Base-by-base conservation (phyloP, 495 filamentous ascomycete genomes). In the Jackrogersella multiformis region DNA sequence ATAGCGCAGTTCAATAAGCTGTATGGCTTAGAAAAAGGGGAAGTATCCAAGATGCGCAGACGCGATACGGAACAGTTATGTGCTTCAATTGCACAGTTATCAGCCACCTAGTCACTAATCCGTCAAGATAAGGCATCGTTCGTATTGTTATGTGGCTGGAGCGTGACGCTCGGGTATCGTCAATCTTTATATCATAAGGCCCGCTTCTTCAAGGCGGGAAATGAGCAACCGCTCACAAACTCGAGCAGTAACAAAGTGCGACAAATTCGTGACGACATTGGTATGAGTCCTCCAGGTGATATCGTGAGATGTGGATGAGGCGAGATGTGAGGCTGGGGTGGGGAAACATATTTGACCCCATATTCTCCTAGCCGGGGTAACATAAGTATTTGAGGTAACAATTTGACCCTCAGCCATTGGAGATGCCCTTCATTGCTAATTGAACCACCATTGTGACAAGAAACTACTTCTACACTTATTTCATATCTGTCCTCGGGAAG, bases 161-260 rank as follows among this genome's bases (percentile, higher is more conserved):
- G 61, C 52, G 35, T 48, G 32, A 35, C 38, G 61, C 67, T 58
- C 67, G 61, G 61, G 61, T 70, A 70, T 70, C 61, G 67, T 64
- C 67, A 70, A 70, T 70, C 56, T 70, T 65, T 46, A 49, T 54
- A 49, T 69, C 49, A 57, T 64, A 49, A 65, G 8, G 49, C 56
- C 61, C 57, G 57, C 49, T 26, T 24, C 52, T 13, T 30, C 13
- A 38, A 39, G 53, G 57, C 51, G 61, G 32, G 49, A 46, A 46
- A 28, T 44, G 56, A 52, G 36, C 35, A 65, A 60, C 42, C 42
- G 54, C 61, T 44, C 55, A 48, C 41, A n/a, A 34, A 54, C 41
- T 46, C 36, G 42, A 48, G 36, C 45, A 24, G 52, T 58, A 46
- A 21, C 42, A 21, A 58, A 51, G 36, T 56, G 61, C 56, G 61